A percentile compares a stretch with the other conserved stretches of the same genome.
phyloP scores from a whole-genome alignment of 257 asterid species.

The Orobanche coerulescens region DNA sequence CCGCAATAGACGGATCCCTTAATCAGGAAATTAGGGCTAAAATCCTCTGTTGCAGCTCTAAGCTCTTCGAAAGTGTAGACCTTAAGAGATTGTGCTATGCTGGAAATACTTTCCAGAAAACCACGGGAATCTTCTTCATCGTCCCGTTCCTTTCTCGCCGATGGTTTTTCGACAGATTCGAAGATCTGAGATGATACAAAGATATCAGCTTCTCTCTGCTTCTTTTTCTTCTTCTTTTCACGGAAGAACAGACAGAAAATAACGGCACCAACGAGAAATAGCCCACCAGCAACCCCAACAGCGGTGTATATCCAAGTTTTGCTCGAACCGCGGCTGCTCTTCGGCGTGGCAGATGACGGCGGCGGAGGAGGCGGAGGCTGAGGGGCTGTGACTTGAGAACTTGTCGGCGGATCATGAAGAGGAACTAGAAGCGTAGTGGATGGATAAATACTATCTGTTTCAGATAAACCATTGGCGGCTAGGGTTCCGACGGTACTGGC shows the following conservation, averaged over 20 bases:
- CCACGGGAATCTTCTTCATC: constrained; percentile 35
- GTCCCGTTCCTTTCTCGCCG: constrained; percentile 10
- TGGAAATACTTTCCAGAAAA: constrained; percentile 52
- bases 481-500: constrained; percentile 26
- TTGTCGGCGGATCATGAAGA: constrained; percentile 48
- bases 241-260: constrained; percentile 13
- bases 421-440: constrained; percentile 69
- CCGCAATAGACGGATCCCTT: constrained; percentile 77
- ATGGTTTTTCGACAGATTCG: constrained; percentile 40
- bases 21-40: constrained; percentile 42
- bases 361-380: constrained; percentile 53
- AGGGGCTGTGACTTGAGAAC: constrained; percentile 33
- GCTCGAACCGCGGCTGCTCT: constrained; percentile 32
- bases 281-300: constrained; percentile 50
- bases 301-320: constrained; percentile 57
- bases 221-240: constrained; percentile 4
- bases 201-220: constrained; percentile 27
- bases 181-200: constrained; percentile 25
- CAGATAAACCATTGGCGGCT: constrained; percentile 49
- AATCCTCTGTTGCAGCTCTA: constrained; percentile 52
- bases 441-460: constrained; percentile 30
- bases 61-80: constrained; percentile 60
- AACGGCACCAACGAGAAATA: constrained; percentile 25
- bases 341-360: constrained; percentile 16
- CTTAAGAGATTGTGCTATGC: constrained; percentile 59